phyloP scores from a whole-genome alignment of 805 yeast species.

The Lipomyces mesembrius region DNA sequence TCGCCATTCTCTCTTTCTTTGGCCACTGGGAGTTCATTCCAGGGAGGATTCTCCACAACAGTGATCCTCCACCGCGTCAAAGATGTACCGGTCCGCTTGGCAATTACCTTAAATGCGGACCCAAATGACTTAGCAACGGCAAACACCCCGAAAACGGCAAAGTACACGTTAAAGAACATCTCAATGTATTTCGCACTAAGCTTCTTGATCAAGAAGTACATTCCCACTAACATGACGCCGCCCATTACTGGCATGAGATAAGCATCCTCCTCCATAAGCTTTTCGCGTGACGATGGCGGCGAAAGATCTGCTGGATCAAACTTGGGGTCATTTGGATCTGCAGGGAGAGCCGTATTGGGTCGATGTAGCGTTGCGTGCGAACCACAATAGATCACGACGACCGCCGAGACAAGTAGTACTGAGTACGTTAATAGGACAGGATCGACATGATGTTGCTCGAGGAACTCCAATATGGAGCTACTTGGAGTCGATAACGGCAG shows the following conservation, averaged over 20 bases:
- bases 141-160: slow-evolving; percentile 46
- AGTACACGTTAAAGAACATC: slow-evolving; percentile 47
- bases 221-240: slow-evolving; percentile 47
- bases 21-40: slow-evolving; percentile 48
- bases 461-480: slow-evolving; percentile 14
- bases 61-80: slow-evolving; percentile 26
- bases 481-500: neutral
- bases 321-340: slow-evolving; percentile 37
- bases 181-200: slow-evolving; percentile 46
- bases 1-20: slow-evolving; percentile 45
- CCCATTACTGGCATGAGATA: slow-evolving; percentile 54
- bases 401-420: slow-evolving; percentile 33
- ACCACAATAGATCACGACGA: slow-evolving; percentile 33
- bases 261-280: slow-evolving; percentile 46
- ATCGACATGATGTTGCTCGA: slow-evolving; percentile 28
- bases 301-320: slow-evolving; percentile 41
- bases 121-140: slow-evolving; percentile 46
- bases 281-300: slow-evolving; percentile 19
- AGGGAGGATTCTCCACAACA: slow-evolving; percentile 26
- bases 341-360: slow-evolving; percentile 39
- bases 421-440: slow-evolving; percentile 36
- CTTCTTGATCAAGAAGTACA: slow-evolving; percentile 49
- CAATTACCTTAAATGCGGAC: slow-evolving; percentile 16
- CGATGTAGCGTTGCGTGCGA: slow-evolving; percentile 37
- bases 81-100: slow-evolving; percentile 13